phyloP scores from a whole-genome alignment of 2,329 filamentous ascomycete genomes.

The Colletotrichum sp. region DNA sequence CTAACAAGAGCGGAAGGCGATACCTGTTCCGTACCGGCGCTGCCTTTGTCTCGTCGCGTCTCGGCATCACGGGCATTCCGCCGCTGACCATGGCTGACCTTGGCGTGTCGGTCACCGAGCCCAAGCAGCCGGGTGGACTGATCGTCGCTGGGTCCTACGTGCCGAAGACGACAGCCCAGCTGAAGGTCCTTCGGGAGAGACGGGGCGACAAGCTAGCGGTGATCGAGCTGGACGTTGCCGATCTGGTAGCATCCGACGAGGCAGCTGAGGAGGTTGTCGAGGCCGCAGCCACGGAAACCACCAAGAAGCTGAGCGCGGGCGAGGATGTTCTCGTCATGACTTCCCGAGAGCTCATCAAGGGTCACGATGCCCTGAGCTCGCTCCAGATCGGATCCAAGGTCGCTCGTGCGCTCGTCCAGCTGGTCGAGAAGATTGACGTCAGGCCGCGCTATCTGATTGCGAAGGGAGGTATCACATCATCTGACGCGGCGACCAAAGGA shows the following conservation, averaged over 20 bases:
- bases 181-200: slow-evolving; percentile 21
- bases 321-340: slow-evolving; percentile 66
- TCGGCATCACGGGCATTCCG: slow-evolving; percentile 56
- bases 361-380: slow-evolving; percentile 50
- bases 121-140: slow-evolving; percentile 45
- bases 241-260: slow-evolving; percentile 10
- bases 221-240: slow-evolving; percentile 23
- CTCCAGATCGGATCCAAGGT: slow-evolving; percentile 60
- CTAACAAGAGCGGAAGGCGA: slow-evolving; percentile 33
- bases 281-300: slow-evolving; percentile 22
- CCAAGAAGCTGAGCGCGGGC: slow-evolving; percentile 40
- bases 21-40: slow-evolving; percentile 46
- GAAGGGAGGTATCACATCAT: slow-evolving; percentile 65
- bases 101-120: slow-evolving; percentile 29
- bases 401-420: slow-evolving; percentile 54
- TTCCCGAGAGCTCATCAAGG: slow-evolving; percentile 52
- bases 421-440: slow-evolving; percentile 50
- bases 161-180: slow-evolving; percentile 58
- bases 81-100: slow-evolving; percentile 54
- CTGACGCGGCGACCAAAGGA: slow-evolving; percentile 62
- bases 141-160: slow-evolving; percentile 64
- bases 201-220: slow-evolving; percentile 19
- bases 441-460: slow-evolving; percentile 62
- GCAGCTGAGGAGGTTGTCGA: slow-evolving; percentile 3
- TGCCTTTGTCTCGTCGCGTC: slow-evolving; percentile 49